Percentiles rank a stretch among this genome's conserved stretches.
Evolutionary conservation across 257 asterid species (phyloP).

Genomic region (Gentiana macrophylla): DNA sequence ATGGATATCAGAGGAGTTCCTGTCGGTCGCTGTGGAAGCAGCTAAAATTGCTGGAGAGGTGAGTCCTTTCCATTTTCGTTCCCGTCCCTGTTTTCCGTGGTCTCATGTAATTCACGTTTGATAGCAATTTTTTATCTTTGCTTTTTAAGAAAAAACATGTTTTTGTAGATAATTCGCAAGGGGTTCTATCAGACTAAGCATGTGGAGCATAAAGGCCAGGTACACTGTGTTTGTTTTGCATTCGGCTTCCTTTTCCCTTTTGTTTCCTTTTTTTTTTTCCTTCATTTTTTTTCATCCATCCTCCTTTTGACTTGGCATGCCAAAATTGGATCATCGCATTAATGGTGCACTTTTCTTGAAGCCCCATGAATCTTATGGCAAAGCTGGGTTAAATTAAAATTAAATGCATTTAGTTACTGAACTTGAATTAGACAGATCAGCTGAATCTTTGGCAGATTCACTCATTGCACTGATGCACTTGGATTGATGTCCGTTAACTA

Average conservation of each 20-base stretch:
- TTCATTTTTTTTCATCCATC: not conserved
- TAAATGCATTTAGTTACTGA: not conserved
- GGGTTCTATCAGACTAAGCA: conserved; percentile 59
- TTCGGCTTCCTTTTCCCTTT: not conserved
- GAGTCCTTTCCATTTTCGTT: conserved; percentile 1
- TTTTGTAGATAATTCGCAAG: conserved; percentile 42
- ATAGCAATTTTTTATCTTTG: conserved; percentile 9
- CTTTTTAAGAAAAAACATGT: not conserved
- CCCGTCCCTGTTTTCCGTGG: conserved; percentile 3
- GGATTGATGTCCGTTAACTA: no score
- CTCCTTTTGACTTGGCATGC: not conserved
- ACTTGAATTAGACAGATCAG: not conserved
- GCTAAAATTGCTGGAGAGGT: conserved; percentile 78
- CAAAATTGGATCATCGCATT: no score
- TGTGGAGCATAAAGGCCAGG: conserved; percentile 84
- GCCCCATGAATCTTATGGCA: not conserved
- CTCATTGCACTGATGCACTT: no score
- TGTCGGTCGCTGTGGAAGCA: conserved; percentile 52
- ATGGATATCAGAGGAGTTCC: conserved; percentile 38
- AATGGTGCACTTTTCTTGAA: not conserved
- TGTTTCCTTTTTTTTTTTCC: not conserved
- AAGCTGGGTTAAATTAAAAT: not conserved
- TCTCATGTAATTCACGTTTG: conserved; percentile 2
- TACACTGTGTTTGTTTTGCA: conserved; percentile 4
- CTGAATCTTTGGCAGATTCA: not conserved